Evolutionary conservation across 768 basidiomycete species (phyloP).

Genomic region (Crucibulum laeve): DNA sequence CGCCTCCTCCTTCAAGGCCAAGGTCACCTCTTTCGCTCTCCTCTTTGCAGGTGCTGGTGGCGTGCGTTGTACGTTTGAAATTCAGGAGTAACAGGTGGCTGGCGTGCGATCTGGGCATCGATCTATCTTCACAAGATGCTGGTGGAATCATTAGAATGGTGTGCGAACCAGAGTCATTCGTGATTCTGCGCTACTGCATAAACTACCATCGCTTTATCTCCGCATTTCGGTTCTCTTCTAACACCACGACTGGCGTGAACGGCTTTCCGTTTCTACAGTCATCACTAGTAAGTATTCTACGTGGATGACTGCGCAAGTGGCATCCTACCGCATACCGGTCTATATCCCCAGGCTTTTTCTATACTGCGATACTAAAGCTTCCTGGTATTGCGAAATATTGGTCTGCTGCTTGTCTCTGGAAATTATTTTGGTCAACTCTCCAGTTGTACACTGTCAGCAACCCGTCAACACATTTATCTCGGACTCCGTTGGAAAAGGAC

Average conservation of each 20-base stretch:
- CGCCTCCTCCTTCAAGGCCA: background rate
- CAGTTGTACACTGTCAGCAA: no score
- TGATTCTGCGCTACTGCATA: background rate
- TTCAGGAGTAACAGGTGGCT: no score
- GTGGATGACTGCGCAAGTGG: background rate
- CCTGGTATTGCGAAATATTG: no score
- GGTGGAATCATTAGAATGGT: slow-evolving; percentile 4
- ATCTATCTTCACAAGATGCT: slow-evolving; percentile 10
- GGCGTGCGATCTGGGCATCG: no score
- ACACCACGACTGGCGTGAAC: slow-evolving; percentile 13
- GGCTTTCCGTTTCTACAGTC: background rate
- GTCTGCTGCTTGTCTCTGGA: no score
- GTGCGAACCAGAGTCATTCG: background rate
- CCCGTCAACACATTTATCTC: no score
- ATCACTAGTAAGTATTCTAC: background rate
- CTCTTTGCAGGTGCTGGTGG: background rate
- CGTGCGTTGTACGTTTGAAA: background rate
- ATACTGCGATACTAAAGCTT: no score
- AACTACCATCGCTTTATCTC: slow-evolving; percentile 17
- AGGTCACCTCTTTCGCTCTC: background rate
- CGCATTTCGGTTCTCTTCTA: slow-evolving; percentile 17
- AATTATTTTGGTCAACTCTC: no score
- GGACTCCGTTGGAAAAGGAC: no score
- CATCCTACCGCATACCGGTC: background rate
- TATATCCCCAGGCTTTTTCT: background rate